Evolutionary conservation across 805 yeast species (phyloP).

Genomic region (Debaryomyces tyrocola): DNA sequence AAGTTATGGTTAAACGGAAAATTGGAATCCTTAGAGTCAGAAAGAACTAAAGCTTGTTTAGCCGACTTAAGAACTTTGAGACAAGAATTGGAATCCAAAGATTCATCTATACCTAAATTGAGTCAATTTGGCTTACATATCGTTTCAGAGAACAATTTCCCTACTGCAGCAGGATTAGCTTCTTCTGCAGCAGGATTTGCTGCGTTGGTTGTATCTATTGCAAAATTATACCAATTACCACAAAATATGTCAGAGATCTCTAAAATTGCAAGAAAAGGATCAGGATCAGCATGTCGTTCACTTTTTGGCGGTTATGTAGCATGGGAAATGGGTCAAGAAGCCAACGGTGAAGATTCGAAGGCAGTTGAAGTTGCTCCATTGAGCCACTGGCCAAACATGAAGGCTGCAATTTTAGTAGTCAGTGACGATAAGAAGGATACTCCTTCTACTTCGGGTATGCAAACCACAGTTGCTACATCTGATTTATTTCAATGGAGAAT

Average conservation of each 20-base stretch:
- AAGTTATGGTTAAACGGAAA: constrained; percentile 85
- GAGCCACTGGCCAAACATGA: constrained; percentile 89
- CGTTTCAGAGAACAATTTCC: constrained; percentile 94
- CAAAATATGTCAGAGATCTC: constrained; percentile 82
- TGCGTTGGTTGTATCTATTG: constrained; percentile 88
- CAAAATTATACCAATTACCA: constrained; percentile 82
- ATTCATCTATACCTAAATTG: constrained; percentile 57
- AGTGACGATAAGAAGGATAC: constrained; percentile 93
- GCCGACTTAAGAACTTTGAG: constrained; percentile 72
- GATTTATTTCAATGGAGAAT: constrained; percentile 82
- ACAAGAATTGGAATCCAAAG: constrained; percentile 53
- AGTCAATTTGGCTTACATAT: constrained; percentile 70
- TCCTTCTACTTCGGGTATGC: constrained; percentile 96
- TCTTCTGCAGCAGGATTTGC: constrained; percentile 99
- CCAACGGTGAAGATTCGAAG: constrained; percentile 86
- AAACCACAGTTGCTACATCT: constrained; percentile 85
- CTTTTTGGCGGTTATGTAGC: constrained; percentile 97
- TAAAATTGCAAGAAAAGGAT: constrained; percentile 94
- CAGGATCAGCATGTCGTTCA: constrained; percentile 98
- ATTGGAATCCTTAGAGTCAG: constrained; percentile 65
- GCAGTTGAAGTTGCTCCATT: constrained; percentile 90
- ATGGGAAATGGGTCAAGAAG: constrained; percentile 90
- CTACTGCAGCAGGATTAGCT: constrained; percentile 98
- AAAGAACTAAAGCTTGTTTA: constrained; percentile 71
- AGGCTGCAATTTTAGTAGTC: constrained; percentile 89